Evolutionary conservation across 257 asterid genomes (phyloP), one percentile per base, ranked within the genome.

Genomic region (Osmanthus fragrans): DNA sequence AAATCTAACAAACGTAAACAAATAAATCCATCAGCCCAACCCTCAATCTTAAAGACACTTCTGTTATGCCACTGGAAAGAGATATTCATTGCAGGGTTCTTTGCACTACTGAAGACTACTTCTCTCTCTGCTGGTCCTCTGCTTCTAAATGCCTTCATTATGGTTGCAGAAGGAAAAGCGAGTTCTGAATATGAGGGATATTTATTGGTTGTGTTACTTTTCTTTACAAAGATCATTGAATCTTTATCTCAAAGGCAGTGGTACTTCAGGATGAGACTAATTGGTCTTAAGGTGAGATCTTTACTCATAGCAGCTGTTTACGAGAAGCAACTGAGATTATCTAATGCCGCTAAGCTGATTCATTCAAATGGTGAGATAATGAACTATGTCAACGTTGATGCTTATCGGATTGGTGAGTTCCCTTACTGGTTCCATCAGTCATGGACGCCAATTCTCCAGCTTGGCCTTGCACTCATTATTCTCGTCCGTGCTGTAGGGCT

Each of bases 331-430:
- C 81, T 91, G 39, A 86, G 85, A 65, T 39, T 95, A 75, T 95
- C 99, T 0, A 91, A 90, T 79, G 85, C 94, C n/a, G 96, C 97
- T 21, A 93, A 87, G 77, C 60, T 86, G 71, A 76, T 11, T 16
- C 99, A 95, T 82, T 93, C 99, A 7, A 88, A 92, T 63, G 97
- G 98, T 9, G 97, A 93, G 83, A 93, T 93, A 58, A 91, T 93
- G 97, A 95, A 90, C 80, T 95, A 95, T 33, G 93, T 89, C 3
- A 89, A 97, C 0, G 97, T 92, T 30, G 99, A 95, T 85, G 94
- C 98, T 39, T 95, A 93, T 68, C 85, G 99, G 34, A 92, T 95
- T 7, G 98, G 97, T 15, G 98, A 93, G 71, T 93, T 95, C 73
- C 97, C 98, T 0, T 95, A 83, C 84, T 91, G 98, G 98, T 81